Percentiles rank a stretch among this genome's conserved stretches.
Evolutionary conservation across 768 basidiomycete genomes (phyloP).

Genomic region (Strobilomyces echinocephalus): DNA sequence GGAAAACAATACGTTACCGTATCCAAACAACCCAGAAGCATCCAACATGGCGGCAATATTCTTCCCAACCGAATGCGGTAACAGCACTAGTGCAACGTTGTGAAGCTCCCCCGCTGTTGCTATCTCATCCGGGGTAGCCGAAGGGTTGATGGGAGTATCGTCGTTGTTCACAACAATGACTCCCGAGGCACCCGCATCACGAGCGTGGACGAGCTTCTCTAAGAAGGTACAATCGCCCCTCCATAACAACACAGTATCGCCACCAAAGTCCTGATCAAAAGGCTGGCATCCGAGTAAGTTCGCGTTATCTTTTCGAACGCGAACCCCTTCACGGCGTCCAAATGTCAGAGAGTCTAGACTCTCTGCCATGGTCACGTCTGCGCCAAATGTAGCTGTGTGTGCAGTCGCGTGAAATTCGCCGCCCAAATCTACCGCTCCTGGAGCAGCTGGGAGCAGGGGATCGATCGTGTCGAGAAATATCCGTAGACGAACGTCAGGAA

Average conservation of each 20-base stretch:
- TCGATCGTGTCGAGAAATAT: conserved; percentile 54
- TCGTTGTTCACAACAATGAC: conserved; percentile 71
- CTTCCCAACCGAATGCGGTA: conserved; percentile 50
- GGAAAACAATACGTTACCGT: conserved; percentile 48
- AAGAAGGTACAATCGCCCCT: conserved; percentile 88
- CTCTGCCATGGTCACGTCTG: conserved; percentile 42
- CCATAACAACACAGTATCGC: conserved; percentile 55
- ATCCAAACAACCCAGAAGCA: conserved; percentile 40
- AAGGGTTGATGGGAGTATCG: conserved; percentile 59
- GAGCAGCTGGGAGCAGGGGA: conserved; percentile 39
- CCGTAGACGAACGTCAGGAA: conserved; percentile 50
- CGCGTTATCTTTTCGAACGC: conserved; percentile 44
- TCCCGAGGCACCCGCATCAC: conserved; percentile 67
- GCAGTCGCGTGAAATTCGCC: conserved; percentile 52
- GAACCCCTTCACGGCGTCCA: conserved; percentile 48
- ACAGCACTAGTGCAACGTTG: conserved; percentile 55
- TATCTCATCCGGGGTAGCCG: conserved; percentile 54
- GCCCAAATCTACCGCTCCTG: conserved; percentile 33
- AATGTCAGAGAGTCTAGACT: conserved; percentile 37
- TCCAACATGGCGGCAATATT: conserved; percentile 54
- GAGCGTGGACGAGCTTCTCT: conserved; percentile 71
- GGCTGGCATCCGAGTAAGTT: conserved; percentile 60
- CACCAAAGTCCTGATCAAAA: conserved; percentile 44
- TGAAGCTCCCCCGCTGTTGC: conserved; percentile 52
- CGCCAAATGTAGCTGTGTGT: conserved; percentile 68